Percentiles rank a stretch among this genome's conserved stretches.
These are phyloP conservation scores for Calocybe indica DNA, from an alignment of 768 basidiomycete genomes.

Conservation along the genomic window DNA sequence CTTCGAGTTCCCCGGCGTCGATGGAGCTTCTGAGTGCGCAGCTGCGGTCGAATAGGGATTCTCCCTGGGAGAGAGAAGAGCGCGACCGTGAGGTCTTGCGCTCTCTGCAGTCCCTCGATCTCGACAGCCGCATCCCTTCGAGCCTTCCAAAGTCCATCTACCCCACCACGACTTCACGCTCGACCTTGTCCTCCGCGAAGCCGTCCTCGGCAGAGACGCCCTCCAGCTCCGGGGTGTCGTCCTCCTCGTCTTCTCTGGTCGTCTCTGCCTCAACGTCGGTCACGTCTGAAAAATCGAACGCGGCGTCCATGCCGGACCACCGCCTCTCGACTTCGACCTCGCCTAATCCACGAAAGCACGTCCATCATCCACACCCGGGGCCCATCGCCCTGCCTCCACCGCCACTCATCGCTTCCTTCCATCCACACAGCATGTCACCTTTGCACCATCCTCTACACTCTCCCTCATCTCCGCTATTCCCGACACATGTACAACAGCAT, in stretches of 20 bases:
- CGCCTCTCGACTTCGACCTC: slow-evolving; percentile 6
- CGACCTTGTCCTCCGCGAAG: slow-evolving; percentile 5
- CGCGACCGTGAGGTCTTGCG: too few relatives aligned
- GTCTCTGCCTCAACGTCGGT: slow-evolving; percentile 8
- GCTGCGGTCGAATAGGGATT: too few relatives aligned
- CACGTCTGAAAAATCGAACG: slow-evolving; percentile 8
- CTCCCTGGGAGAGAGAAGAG: too few relatives aligned
- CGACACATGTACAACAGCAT: slow-evolving; percentile 27
- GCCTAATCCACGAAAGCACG: slow-evolving; percentile 3
- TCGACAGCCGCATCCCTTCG: slow-evolving; percentile 5
- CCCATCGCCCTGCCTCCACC: slow-evolving; percentile 66
- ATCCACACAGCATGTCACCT: slow-evolving; percentile 17
- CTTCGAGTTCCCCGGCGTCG: too few relatives aligned
- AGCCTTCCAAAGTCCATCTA: slow-evolving; percentile 2
- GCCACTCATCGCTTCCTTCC: slow-evolving; percentile 30
- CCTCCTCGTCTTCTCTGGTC: slow-evolving; percentile 6
- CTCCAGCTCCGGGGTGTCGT: slow-evolving; percentile 5
- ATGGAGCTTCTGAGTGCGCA: too few relatives aligned
- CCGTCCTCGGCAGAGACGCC: slow-evolving; percentile 5
- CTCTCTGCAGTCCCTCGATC: not conserved
- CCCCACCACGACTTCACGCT: slow-evolving; percentile 4
- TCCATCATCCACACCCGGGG: slow-evolving; percentile 52
- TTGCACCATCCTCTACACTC: slow-evolving; percentile 20
- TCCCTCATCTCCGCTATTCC: slow-evolving; percentile 34
- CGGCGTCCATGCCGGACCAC: not conserved